Evolutionary conservation across 352 stramenopile species (phyloP), one percentile per base, ranked within the genome.

Genomic region (Phytophthora foliorum): DNA sequence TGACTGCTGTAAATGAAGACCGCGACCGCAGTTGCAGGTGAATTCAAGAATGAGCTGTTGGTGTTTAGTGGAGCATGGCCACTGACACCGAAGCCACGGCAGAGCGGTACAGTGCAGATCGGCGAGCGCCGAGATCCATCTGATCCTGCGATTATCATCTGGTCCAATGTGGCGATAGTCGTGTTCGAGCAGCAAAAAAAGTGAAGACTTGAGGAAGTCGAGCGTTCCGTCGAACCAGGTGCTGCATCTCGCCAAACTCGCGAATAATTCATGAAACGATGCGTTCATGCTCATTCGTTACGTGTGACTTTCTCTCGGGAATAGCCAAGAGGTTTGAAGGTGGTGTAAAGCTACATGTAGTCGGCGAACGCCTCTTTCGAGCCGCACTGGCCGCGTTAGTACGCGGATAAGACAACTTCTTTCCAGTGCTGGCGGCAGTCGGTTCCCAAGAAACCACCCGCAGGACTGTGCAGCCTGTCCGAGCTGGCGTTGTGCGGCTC

Each of bases 111-210:
- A 19, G 21, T 29, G 29, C 29, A 6, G 16, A 13, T 22, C 31
- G 44, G 34, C 5, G 48, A 56, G 49, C 31, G 44, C 44, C 5
- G 48, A 56, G 49, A 56, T 57, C 34, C 65, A 73, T 69, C 63
- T 70, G 63, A 69, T 69, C 61, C 42, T 17, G 32, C 32, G 19
- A 21, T 54, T 41, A 50, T 69, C 61, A 69, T 19, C 41, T 29
- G 50, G 22, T 41, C 55, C 56, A 66, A 49, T 22, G 19, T 74
- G 59, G 41, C 46, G 29, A 57, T 50, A 36, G 22, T 29, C 46
- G 25, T 32, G 46, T 57, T 69, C 66, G 66, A 70, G 62, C 67
- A 71, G 62, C 66, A 74, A 74, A 74, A 74, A 66, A 50, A 34
- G 16, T 58, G 25, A 50, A 54, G 22, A 39, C 52, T 45, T 69